Base-by-base conservation (phyloP, 176 grass and related monocot genomes). In the Thalia dealbata region DNA sequence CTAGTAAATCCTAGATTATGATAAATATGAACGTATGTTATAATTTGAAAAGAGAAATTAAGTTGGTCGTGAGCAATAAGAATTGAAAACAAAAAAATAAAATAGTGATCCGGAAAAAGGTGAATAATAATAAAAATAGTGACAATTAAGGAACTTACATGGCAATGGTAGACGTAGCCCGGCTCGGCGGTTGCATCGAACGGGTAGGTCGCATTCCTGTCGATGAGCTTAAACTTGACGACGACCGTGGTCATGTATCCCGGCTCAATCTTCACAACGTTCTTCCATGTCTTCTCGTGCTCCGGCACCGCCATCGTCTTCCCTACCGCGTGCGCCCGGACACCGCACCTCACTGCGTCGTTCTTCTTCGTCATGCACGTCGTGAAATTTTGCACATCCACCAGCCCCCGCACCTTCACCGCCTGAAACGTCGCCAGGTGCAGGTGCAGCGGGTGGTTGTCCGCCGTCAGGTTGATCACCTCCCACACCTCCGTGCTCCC, bases 161-260 rank as follows among this genome's bases (percentile, higher is more conserved):
- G 88, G 61, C 91, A 95, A 14, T 95, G 91, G 72, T 95, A 95
- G 79, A 87, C 87, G 52, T 90, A 95, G 78, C 91, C 87, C 0
- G 91, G 91, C 58, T 87, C 80, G 6, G 82, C 82, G 52, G 91
- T 95, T 21, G 84, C 82, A 63, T 95, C 91, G 66, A 90, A 95
- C 2, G 91, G 91, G 71, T 90, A 95, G 3, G 61, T 4, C 30
- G 68, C 54, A 29, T 86, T 81, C 23, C 52, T 81, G 0, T 95
- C 82, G 19, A 95, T 80, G 48, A 95, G 83, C 35, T 81, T 76
- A 74, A 95, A 95, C 80, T 82, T 82, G 6, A 90, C 79, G 0
- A 95, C 52, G 7, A 85, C 50, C 45, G 82, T 95, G 50, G 91
- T 95, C 87, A 95, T 24, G 67, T 67, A 50, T 7, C 74, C 77